A percentile compares a stretch with the other conserved stretches of the same genome.
Conservation (phyloP, 176 grass and related monocot species). For the Alloteropsis semialata region DNA sequence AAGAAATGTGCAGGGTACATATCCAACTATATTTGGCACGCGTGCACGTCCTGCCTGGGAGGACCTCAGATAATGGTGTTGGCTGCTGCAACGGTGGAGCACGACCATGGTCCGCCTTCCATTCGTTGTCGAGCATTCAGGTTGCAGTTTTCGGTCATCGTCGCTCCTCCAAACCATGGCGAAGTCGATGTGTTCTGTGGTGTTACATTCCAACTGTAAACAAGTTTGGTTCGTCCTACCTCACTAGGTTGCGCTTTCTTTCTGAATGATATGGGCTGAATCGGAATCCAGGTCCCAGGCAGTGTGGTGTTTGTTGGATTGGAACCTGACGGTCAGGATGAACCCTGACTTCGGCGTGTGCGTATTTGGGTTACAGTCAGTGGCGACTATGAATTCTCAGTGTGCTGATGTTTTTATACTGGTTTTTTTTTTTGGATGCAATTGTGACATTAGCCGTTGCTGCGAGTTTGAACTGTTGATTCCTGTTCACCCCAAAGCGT, state of each 20-base stretch:
- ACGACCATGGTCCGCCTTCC: not conserved
- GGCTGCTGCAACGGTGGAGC: not conserved
- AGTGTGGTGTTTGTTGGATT: not conserved
- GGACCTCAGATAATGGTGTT: slow-evolving; percentile 7
- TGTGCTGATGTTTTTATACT: not conserved
- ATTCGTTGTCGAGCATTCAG: not conserved
- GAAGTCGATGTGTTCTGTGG: not conserved
- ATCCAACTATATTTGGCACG: slow-evolving; percentile 4
- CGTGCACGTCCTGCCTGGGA: slow-evolving; percentile 1
- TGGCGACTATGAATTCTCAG: not conserved
- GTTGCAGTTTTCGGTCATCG: not conserved
- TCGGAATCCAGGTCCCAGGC: not conserved
- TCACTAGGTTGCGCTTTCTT: not conserved
- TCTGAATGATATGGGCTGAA: not conserved
- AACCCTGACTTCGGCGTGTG: not conserved
- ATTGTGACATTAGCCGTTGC: not conserved
- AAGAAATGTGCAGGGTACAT: not conserved
- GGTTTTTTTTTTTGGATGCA: not conserved
- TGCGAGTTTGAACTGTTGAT: not conserved
- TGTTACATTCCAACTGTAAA: not conserved
- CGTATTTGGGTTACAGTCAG: not conserved
- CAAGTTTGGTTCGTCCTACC: not conserved
- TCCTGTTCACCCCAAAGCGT: not conserved
- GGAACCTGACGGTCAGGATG: not conserved
- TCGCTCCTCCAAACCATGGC: not conserved